Evolutionary conservation across 2,329 filamentous ascomycete genomes (phyloP), one percentile per base, ranked within the genome.

Genomic region (Pyrenophora tritici-repentis): DNA sequence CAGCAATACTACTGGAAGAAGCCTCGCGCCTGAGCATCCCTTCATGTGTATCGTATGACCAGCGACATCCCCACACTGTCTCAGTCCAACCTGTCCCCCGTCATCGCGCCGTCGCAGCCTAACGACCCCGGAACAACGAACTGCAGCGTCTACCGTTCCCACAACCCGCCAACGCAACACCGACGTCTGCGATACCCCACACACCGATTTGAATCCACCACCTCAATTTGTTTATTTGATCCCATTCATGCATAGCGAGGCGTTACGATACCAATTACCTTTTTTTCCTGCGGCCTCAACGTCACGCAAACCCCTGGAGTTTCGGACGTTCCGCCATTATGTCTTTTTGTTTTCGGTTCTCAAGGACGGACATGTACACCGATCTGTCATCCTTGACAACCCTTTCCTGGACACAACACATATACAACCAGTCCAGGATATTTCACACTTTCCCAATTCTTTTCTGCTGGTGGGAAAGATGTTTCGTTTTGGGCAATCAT

Each of bases 1-100:
- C 57, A 88, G 85, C 85, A 87, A 88, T 87, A 88, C 72, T 88
- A 84, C 76, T 88, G 85, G 85, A 85, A 85, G 65, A 83, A 84
- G 64, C 85, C 85, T 17, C 75, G 77, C 32, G 62, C 65, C 38
- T 71, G 56, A 67, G 42, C 29, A 32, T 41, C 39, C 18, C 18
- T 4, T 8, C 12, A 42, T 17, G 10, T 9, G 10, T 24, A 31
- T 26, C 9, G 18, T 18, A 10, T 31, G 17, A 16, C 29, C 16
- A 17, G 20, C 13, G 6, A n/a, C 14, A 14, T 4, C 12, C 18
- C 6, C 20, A 35, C 18, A 18, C n/a, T 29, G 10, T 18, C 8
- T 35, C 9, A 29, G 26, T 29, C 24, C 18, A 41, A 31, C 24
- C 13, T 3, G 14, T 12, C 29, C n/a, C 18, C 18, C 13, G 6